phyloP scores from a whole-genome alignment of 2,329 filamentous ascomycete species.

The Aspergillus jensenii region DNA sequence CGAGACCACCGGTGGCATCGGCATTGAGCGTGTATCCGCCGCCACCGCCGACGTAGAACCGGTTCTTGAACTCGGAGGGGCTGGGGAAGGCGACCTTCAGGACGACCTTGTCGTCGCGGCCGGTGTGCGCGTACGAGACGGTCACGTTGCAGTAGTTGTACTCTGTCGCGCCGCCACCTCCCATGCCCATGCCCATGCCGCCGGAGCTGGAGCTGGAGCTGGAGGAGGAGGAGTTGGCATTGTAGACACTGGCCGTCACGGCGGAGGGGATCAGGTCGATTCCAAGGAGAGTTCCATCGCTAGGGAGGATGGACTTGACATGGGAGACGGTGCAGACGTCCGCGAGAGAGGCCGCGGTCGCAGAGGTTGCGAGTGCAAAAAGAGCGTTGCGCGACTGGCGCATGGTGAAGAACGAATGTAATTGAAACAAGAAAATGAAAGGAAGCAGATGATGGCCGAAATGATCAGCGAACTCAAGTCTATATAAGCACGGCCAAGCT shows the following conservation, averaged over 20 bases:
- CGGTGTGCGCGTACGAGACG: conserved; percentile 44
- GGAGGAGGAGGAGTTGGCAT: conserved; percentile 24
- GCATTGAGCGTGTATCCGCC: conserved; percentile 44
- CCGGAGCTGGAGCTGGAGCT: background rate
- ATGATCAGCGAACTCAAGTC: background rate
- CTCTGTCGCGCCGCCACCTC: conserved; percentile 2
- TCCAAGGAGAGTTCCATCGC: conserved; percentile 44
- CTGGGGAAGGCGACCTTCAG: conserved; percentile 39
- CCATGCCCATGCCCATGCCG: conserved; percentile 17
- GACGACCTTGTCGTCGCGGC: conserved; percentile 39
- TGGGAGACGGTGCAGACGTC: conserved; percentile 46
- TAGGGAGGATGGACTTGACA: conserved; percentile 43
- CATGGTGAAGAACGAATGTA: background rate
- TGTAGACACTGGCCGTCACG: conserved; percentile 44
- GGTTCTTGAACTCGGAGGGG: conserved; percentile 42
- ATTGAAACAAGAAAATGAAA: background rate
- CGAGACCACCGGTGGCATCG: conserved; percentile 41
- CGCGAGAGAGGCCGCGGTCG: conserved; percentile 25
- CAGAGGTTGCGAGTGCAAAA: conserved; percentile 10
- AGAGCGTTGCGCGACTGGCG: conserved; percentile 8
- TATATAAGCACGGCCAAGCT: background rate
- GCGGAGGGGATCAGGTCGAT: conserved; percentile 44
- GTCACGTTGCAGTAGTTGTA: conserved; percentile 44
- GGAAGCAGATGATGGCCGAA: too few species aligned
- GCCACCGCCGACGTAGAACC: conserved; percentile 48